Evolutionary conservation across 345 rosid genomes (phyloP).

Genomic region (Angophora floribunda): DNA sequence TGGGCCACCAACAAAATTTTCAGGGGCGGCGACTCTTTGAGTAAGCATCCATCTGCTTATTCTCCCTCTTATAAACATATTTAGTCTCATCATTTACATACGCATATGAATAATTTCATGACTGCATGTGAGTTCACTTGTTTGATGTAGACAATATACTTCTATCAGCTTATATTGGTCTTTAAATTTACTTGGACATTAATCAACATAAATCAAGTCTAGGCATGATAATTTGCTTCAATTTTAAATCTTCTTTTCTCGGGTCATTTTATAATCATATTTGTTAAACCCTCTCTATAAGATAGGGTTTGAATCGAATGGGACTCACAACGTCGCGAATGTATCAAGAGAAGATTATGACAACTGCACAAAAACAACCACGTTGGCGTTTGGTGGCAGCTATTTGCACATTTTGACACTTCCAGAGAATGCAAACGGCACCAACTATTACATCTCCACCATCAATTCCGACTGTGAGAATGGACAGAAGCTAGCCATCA

Average conservation of each 20-base stretch:
- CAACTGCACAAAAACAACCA: conserved; percentile 1
- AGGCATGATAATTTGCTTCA: not conserved
- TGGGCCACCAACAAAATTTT: conserved; percentile 13
- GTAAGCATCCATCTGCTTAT: not conserved
- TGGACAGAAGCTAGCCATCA: conserved; percentile 18
- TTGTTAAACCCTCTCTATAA: not conserved
- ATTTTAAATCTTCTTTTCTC: not conserved
- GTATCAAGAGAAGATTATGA: conserved; percentile 5
- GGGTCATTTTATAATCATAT: not conserved
- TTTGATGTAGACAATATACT: not conserved
- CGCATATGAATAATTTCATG: not conserved
- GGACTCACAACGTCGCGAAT: conserved; percentile 3
- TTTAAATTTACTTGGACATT: no score
- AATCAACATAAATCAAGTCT: not conserved
- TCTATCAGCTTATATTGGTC: not conserved
- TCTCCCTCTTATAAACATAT: not conserved
- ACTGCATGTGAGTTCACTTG: not conserved
- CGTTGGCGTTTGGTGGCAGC: not conserved
- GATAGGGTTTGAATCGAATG: conserved; percentile 13
- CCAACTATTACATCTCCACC: conserved; percentile 10
- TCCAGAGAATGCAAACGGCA: not conserved
- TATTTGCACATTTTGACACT: not conserved
- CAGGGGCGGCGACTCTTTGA: conserved; percentile 3
- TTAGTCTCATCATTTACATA: not conserved
- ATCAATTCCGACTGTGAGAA: conserved; percentile 4